A percentile compares a stretch with the other conserved stretches of the same genome.
These are phyloP conservation scores for Syncephalis fuscata DNA, from an alignment of 371 early-diverging fungal species.

Conservation along the genomic window DNA sequence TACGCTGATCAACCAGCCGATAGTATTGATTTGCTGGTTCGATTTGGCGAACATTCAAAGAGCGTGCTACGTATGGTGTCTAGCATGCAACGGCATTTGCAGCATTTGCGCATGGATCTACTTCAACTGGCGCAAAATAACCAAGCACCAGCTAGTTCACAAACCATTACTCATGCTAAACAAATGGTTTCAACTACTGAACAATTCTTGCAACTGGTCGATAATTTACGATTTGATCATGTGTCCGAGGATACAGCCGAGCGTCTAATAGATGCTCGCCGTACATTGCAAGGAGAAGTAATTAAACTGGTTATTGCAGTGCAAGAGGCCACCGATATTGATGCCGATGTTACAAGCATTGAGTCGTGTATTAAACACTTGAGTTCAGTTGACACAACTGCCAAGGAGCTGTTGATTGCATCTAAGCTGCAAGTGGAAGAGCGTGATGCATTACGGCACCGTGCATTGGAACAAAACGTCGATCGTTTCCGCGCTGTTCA, in stretches of 20 bases:
- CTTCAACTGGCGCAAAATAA: too few species aligned
- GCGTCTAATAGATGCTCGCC: constrained; percentile 3
- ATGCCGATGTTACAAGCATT: constrained; percentile 11
- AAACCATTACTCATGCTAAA: too few species aligned
- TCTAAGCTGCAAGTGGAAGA: constrained; percentile 16
- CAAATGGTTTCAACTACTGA: constrained; percentile 5
- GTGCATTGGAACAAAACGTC: constrained; percentile 7
- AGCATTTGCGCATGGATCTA: too few species aligned
- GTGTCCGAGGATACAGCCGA: not conserved
- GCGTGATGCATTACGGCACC: constrained; percentile 8
- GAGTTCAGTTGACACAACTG: constrained; percentile 15
- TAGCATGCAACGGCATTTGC: too few species aligned
- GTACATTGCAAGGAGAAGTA: constrained; percentile 12
- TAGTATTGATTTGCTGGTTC: not conserved
- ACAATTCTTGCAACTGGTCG: constrained; percentile 13
- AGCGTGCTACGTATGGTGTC: too few species aligned
- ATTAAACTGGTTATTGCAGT: constrained; percentile 14
- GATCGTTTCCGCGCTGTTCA: constrained; percentile 10
- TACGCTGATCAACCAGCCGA: not conserved
- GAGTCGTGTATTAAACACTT: constrained; percentile 12
- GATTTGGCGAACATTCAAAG: too few species aligned
- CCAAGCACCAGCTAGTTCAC: too few species aligned
- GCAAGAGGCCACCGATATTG: constrained; percentile 12
- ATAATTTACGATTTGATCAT: constrained; percentile 4
- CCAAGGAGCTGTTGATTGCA: constrained; percentile 15